Base-by-base conservation (phyloP, 345 rosid species). In the Orychophragmus violaceus region DNA sequence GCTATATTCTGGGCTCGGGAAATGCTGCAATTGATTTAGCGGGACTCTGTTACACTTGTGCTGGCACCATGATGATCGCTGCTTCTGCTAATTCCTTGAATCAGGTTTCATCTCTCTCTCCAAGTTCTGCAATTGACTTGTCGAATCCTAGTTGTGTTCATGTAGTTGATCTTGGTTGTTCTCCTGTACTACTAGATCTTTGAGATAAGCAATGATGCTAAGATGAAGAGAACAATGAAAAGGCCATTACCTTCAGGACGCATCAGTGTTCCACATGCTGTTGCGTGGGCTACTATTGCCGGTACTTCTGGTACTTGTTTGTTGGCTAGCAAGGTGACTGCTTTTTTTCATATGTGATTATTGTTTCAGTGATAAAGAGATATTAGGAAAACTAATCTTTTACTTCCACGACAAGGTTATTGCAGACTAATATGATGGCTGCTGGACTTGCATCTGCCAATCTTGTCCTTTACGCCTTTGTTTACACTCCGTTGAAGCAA, bases 1-100 rank as follows among this genome's bases (percentile, higher is more conserved):
- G 99, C 11, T 94, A 76, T 75, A 84, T 90, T 33, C 78, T 94
- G 17, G 99, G 95, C 25, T 79, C 95, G 39, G 90, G 95, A 41
- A 78, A 59, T 69, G 80, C 72, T 72, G 81, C 77, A 5, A 67
- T 93, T 56, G 90, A 87, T 76, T 63, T 87, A 13, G 82, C 81
- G 0, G 97, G 97, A 3, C 93, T 94, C 61, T 87, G 90, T 76
- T 90, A 82, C 77, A 94, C 99, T 2, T 94, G 99, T 83, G 88
- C 87, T 55, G 96, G 97, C 3, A 94, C 96, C 4, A 94, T 94
- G 99, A 77, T 94, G 97, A 91, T 90, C 17, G 96, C 97, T 65
- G 95, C 97, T 1, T 86, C 99, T 52, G 97, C 99, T 36, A 90
- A 84, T 79, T 87, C 99, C 21, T 81, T 94, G 62, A 94, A 94